These are phyloP conservation scores for Macadamia integrifolia DNA, from an alignment of 164 flowering plant genomes.

Conservation along the genomic window DNA sequence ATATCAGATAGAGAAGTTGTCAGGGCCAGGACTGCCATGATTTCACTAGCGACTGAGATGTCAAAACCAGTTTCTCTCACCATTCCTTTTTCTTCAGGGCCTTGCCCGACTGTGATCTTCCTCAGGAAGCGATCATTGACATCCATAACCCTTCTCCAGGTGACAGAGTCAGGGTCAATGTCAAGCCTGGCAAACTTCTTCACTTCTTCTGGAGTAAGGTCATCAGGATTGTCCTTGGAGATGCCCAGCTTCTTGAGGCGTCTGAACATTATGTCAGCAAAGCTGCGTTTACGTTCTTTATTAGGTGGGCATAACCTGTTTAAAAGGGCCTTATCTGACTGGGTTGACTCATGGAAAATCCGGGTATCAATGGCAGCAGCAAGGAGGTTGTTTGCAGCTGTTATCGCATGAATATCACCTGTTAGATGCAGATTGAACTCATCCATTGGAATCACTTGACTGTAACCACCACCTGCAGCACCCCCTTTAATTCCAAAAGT, in stretches of 20 bases:
- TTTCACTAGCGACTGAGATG: slow-evolving; percentile 99
- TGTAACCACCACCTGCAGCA: slow-evolving; percentile 99
- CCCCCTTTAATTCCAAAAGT: slow-evolving; percentile 99
- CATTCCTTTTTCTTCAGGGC: slow-evolving; percentile 98
- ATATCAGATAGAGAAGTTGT: slow-evolving; percentile 89
- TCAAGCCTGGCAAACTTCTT: slow-evolving; percentile 88
- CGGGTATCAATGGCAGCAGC: slow-evolving; percentile 99
- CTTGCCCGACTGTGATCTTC: slow-evolving; percentile 87
- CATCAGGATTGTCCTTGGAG: slow-evolving; percentile 69
- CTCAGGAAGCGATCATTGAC: slow-evolving; percentile 93
- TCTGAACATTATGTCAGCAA: slow-evolving; percentile 75
- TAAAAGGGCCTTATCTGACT: slow-evolving; percentile 90
- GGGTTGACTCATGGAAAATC: slow-evolving; percentile 81
- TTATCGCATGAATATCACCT: slow-evolving; percentile 98
- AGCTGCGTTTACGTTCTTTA: slow-evolving; percentile 71
- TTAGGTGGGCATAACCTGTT: slow-evolving; percentile 87
- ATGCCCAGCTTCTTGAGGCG: slow-evolving; percentile 89
- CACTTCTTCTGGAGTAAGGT: slow-evolving; percentile 78
- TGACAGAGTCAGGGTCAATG: slow-evolving; percentile 79
- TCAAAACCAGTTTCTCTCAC: slow-evolving; percentile 97
- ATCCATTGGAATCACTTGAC: slow-evolving; percentile 99
- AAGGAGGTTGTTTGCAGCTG: slow-evolving; percentile 97
- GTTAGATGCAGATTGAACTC: slow-evolving; percentile 97
- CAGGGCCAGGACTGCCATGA: slow-evolving; percentile 98
- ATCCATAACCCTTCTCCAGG: slow-evolving; percentile 98